Evolutionary conservation across 2,329 filamentous ascomycete species (phyloP), one percentile per base, ranked within the genome.

Genomic region (Periconia sp.): DNA sequence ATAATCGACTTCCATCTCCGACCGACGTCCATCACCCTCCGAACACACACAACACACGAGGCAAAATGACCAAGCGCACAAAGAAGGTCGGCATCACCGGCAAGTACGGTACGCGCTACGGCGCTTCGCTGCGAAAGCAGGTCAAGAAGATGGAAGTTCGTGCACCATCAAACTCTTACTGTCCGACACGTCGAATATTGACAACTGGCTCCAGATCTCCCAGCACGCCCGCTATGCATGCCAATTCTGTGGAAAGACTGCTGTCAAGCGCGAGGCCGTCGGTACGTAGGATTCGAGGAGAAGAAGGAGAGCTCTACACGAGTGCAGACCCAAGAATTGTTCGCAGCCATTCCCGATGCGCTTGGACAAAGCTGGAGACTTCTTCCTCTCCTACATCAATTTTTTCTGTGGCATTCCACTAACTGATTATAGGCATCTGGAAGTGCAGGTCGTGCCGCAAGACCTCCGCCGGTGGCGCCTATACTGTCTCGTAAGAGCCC

Each of bases 111-210:
- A 92, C 88, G 75, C 89, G 91, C 87, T 95, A 88, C 80, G 94
- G 92, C 92, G 92, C 94, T 75, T 97, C 94, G 72, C 90, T 97
- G 79, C 90, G 92, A 81, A 97, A 97, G 86, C 92, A 91, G 77
- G 87, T 94, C 74, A 97, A 97, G 90, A 96, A 96, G 89, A 96
- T 96, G 88, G 94, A 97, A 54, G 61, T 66, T 57, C 51, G 63
- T 58, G 56, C 35, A 50, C 37, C 31, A 38, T 19, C n/a, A 42
- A 38, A n/a, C n/a, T n/a, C n/a, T n/a, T n/a, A n/a, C n/a, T n/a
- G n/a, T n/a, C n/a, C n/a, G n/a, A n/a, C n/a, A n/a, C n/a, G n/a
- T n/a, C n/a, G n/a, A n/a, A n/a, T n/a, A n/a, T n/a, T 22, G 46
- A 4, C 21, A 34, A 42, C 34, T 25, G n/a, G 28, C 34, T 30